Evolutionary conservation across 139 green algal genomes (phyloP).

Genomic region (Auxenochlorella pyrenoidosa): DNA sequence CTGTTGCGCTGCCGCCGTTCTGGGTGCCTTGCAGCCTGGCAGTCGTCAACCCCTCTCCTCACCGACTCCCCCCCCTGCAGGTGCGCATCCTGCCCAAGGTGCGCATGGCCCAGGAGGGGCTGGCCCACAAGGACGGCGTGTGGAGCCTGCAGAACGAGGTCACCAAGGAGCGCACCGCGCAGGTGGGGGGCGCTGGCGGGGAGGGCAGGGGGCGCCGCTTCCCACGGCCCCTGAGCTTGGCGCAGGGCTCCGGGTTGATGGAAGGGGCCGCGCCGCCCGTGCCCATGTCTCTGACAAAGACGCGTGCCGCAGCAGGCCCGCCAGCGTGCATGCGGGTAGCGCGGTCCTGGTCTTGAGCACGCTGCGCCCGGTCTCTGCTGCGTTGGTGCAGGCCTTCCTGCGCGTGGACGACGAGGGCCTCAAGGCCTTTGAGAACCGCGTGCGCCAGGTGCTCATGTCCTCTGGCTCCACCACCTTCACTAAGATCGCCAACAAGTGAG

Average conservation of each 20-base stretch:
- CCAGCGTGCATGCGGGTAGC: no score
- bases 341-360: no score
- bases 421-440: slow-evolving; percentile 96
- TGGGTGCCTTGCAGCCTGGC: not conserved
- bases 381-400: slow-evolving; percentile 83
- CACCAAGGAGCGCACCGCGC: slow-evolving; percentile 96
- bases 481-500: slow-evolving; percentile 99
- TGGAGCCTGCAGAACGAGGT: slow-evolving; percentile 97
- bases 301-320: no score
- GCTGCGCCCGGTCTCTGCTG: no score
- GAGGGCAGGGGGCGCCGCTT: no score
- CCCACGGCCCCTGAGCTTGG: no score
- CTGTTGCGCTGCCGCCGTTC: no score
- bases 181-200: slow-evolving; percentile 41
- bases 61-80: slow-evolving; percentile 34
- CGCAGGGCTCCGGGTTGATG: no score
- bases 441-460: slow-evolving; percentile 98
- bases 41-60: not conserved
- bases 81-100: slow-evolving; percentile 97
- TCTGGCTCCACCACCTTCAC: slow-evolving; percentile 98
- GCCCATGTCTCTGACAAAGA: no score
- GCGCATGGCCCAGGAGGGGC: slow-evolving; percentile 89
- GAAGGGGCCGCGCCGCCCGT: no score
- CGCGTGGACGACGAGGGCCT: slow-evolving; percentile 98
- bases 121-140: slow-evolving; percentile 95